Base-by-base conservation (phyloP, 495 filamentous ascomycete species). In the Xylaria flabelliformis region DNA sequence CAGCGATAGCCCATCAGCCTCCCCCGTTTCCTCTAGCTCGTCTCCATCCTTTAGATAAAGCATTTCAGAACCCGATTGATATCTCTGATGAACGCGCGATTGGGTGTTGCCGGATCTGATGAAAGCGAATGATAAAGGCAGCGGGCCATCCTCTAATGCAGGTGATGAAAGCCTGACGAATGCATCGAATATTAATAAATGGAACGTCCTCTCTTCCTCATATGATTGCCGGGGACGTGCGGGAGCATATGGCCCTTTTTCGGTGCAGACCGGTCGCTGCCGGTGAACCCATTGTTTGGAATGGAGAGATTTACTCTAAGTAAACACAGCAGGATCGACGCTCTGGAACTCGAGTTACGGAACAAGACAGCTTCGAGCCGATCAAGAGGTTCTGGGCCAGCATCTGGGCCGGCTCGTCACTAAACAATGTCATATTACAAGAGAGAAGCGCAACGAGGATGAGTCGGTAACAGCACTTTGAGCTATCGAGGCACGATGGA, bases 51-150 rank as follows among this genome's bases (percentile, higher is more conserved):
- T 44, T 39, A 64, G 61, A 64, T 64, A 64, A 44, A 42, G 61
- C 61, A 64, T 41, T 39, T 29, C n/a, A 39, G 58, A 61, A 61
- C n/a, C n/a, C n/a, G 36, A 34, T 39, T 64, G 61, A 29, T 64
- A 64, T 34, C 46, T 67, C 44, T 41, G 46, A 39, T 50, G 8
- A 26, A 32, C 9, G 48, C 46, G 26, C 26, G 46, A 67, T 53
- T 67, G 46, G 44, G 58, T 48, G 7, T 34, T 41, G 44, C 32
- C n/a, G 44, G 46, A 17, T 29, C 53, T 53, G 64, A 53, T 17
- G 64, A 67, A 67, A 53, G 9, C 44, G 41, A 8, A 65, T 34
- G 63, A 19, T 32, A 65, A 65, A 9, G 64, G 64, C 64, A 51
- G 64, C 48, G 46, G 15, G 46, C 26, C 64, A 51, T 24, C 32